Evolutionary conservation across 139 green algal species (phyloP), one percentile per base, ranked within the genome.

Genomic region (Parachlorella kessleri): DNA sequence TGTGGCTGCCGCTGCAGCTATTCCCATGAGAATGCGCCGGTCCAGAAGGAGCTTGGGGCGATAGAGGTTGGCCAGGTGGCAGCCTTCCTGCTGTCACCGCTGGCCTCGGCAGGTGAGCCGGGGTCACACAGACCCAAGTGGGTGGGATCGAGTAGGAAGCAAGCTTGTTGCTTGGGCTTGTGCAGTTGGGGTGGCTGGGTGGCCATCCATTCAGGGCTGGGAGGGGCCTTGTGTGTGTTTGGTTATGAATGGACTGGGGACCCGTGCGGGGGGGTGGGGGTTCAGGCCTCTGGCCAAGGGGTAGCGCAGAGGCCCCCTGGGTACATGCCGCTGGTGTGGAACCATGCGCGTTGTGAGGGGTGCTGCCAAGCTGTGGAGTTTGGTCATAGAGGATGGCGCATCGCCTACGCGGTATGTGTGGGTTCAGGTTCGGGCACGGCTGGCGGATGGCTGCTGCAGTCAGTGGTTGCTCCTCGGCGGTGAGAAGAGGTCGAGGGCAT

Each of bases 21-120:
- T 81, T 95, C 92, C 1, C 93, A 95, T 76, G 94, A 90, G 72
- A 99, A 99, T 85, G 89, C 93, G 0, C 95, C 97, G 26, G 78
- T 99, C 6, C 93, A 98, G 85, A 98, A 99, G 89, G 94, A 98
- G 88, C 86, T 99, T 42, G 66, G 80, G 0, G 96, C 93, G 6
- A 73, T 67, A 23, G 92, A 98, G 83, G 90, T 97, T 1, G 92
- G 91, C 81, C 88, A 88, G 66, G 85, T 91, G 36, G 95, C 97
- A 26, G 92, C 94, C 4, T 99, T 99, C 91, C 89, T 99, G 81
- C 76, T 84, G 18, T 99, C 94, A 1, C 97, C 97, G 0, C 89
- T 99, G 33, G 92, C 96, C 3, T 97, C 91, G 4, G 93, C 94
- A 1, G 90, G 73, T 78, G 38, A 26, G 73, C 4, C 21, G 2